phyloP scores from a whole-genome alignment of 2,329 filamentous ascomycete genomes.

The Stagonosporopsis chrysanthemi region DNA sequence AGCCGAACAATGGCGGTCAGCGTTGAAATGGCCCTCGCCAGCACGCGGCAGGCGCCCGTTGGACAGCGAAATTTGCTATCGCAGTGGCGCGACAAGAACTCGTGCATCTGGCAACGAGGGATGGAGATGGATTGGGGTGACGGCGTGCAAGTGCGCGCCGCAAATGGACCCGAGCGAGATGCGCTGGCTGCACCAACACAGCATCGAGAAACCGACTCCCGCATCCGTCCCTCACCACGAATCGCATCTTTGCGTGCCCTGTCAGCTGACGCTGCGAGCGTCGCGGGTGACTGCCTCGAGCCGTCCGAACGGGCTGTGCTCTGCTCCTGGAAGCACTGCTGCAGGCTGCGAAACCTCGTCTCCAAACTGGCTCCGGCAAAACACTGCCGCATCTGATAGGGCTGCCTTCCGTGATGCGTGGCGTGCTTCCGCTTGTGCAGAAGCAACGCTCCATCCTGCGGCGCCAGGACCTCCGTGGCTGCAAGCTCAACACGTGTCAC shows the following conservation, averaged over 20 bases:
- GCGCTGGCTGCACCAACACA: constrained; percentile 28
- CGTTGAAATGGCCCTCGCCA: constrained; percentile 26
- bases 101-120: constrained; percentile 36
- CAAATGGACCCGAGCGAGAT: constrained; percentile 22
- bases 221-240: constrained; percentile 14
- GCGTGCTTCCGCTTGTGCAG: constrained; percentile 14
- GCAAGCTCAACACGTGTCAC: constrained; percentile 22
- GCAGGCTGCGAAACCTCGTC: constrained; percentile 5
- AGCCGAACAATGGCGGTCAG: constrained; percentile 37
- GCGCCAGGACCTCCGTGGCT: constrained; percentile 8
- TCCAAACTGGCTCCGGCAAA: constrained; percentile 10
- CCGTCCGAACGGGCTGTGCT: constrained; percentile 17
- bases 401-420: constrained; percentile 27
- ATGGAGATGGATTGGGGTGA: constrained; percentile 17
- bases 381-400: constrained; percentile 36
- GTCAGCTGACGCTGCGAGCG: constrained; percentile 20
- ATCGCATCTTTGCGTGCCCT: constrained; percentile 7
- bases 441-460: constrained; percentile 8
- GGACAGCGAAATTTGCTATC: constrained; percentile 36
- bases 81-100: constrained; percentile 30
- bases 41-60: constrained; percentile 44
- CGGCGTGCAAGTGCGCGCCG: constrained; percentile 15
- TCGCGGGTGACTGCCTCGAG: constrained; percentile 16
- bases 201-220: constrained; percentile 17
- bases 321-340: constrained; percentile 2